A percentile compares a stretch with the other conserved stretches of the same genome.
phyloP scores from a whole-genome alignment of 2,329 filamentous ascomycete species.

The Pseudonectria buxi region DNA sequence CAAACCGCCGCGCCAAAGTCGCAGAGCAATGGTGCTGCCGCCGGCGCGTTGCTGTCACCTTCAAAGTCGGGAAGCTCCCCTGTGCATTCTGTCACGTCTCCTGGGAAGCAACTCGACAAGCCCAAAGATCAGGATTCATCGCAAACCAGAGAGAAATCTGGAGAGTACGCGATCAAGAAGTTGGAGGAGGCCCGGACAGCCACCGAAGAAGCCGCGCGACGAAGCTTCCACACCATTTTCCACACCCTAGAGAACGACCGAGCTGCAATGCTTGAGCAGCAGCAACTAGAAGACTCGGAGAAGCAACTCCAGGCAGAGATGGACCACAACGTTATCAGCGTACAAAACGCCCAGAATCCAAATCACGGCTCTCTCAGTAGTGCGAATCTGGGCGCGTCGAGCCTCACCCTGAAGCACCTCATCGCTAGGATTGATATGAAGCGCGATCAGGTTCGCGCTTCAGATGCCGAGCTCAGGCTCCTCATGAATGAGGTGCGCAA shows the following conservation, averaged over 20 bases:
- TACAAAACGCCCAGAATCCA: conserved; percentile 44
- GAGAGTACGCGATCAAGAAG: conserved; percentile 86
- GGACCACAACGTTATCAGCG: conserved; percentile 55
- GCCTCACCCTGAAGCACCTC: conserved; percentile 90
- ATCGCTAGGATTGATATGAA: conserved; percentile 94
- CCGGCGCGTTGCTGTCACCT: conserved; percentile 57
- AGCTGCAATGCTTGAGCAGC: conserved; percentile 95
- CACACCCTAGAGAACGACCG: conserved; percentile 93
- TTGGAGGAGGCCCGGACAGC: conserved; percentile 87
- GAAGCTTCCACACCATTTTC: conserved; percentile 88
- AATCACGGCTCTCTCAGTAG: conserved; percentile 87
- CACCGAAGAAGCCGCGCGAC: conserved; percentile 81
- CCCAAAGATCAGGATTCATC: conserved; percentile 41
- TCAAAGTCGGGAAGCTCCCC: conserved; percentile 64
- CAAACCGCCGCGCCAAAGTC: conserved; percentile 47
- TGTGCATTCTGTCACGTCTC: conserved; percentile 55
- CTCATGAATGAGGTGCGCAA: conserved; percentile 97
- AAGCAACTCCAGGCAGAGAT: conserved; percentile 95
- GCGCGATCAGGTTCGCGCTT: conserved; percentile 81
- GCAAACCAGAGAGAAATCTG: conserved; percentile 56
- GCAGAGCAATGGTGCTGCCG: conserved; percentile 44
- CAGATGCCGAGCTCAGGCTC: conserved; percentile 83
- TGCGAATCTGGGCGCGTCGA: conserved; percentile 91
- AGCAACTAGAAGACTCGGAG: conserved; percentile 93
- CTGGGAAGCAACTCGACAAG: conserved; percentile 50